Percentiles rank a stretch among this genome's conserved stretches.
phyloP scores from a whole-genome alignment of 306 rosid genomes.

The Pueraria montana region DNA sequence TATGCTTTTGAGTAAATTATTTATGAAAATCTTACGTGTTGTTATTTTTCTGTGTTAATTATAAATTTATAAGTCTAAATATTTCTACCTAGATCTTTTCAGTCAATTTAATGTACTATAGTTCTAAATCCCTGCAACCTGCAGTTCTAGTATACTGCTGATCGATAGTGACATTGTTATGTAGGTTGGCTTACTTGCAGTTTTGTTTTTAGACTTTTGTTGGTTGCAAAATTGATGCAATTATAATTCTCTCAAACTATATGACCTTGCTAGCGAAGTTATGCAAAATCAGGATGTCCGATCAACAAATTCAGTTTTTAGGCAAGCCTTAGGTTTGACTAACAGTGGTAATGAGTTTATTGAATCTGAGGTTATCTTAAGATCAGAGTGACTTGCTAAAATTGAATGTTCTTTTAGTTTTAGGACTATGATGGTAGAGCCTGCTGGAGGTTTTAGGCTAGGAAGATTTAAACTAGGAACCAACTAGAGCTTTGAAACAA shows the following conservation, averaged over 20 bases:
- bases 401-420: not conserved
- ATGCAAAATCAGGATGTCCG: not conserved
- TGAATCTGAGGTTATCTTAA: constrained; percentile 18
- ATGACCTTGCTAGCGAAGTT: not conserved
- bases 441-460: not conserved
- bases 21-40: not conserved
- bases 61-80: not conserved
- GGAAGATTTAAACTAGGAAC: constrained; percentile 1
- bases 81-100: not conserved
- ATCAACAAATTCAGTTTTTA: constrained; percentile 1
- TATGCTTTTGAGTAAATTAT: constrained; percentile 2
- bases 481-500: not conserved
- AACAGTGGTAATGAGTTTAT: constrained; percentile 14
- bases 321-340: not conserved
- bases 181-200: constrained; percentile 17
- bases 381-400: not conserved
- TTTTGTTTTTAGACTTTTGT: constrained; percentile 7
- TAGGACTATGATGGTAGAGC: not conserved
- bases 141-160: not conserved
- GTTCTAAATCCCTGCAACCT: not conserved
- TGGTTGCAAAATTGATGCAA: not conserved
- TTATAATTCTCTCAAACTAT: not conserved
- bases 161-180: not conserved
- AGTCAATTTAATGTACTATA: not conserved
- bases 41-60: not conserved